Evolutionary conservation across 352 stramenopile genomes (phyloP).

Genomic region (Bremia lactucae): DNA sequence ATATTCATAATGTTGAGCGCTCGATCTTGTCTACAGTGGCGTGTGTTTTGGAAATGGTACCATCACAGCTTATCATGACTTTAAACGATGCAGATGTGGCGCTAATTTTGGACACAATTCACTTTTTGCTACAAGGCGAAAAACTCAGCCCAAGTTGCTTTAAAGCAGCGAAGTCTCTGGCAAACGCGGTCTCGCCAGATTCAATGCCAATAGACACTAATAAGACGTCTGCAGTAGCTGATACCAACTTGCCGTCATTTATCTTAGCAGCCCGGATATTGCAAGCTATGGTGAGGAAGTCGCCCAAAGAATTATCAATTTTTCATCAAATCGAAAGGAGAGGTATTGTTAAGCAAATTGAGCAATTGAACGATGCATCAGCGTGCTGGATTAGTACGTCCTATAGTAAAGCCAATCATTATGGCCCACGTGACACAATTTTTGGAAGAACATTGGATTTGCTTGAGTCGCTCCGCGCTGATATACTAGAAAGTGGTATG

Average conservation of each 20-base stretch:
- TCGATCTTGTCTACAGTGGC: conserved; percentile 53
- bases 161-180: neutral
- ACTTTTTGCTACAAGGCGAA: conserved; percentile 53
- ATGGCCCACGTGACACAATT: conserved; percentile 27
- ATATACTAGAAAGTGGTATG: conserved; percentile 70
- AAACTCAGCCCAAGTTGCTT: conserved; percentile 9
- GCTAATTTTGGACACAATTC: conserved; percentile 55
- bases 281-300: conserved; percentile 59
- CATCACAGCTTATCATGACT: conserved; percentile 35
- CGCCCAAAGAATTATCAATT: conserved; percentile 36
- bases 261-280: conserved; percentile 70
- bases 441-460: conserved; percentile 41
- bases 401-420: conserved; percentile 4
- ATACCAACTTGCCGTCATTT: conserved; percentile 40
- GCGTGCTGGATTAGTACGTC: conserved; percentile 21
- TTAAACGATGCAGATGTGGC: conserved; percentile 45
- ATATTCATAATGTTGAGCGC: conserved; percentile 60
- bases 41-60: conserved; percentile 63
- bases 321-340: conserved; percentile 77
- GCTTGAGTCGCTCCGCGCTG: conserved; percentile 41
- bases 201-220: neutral
- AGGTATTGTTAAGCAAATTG: conserved; percentile 67
- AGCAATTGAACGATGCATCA: conserved; percentile 39
- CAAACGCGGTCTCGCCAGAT: neutral
- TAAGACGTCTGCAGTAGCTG: conserved; percentile 1